Base-by-base conservation (phyloP, 2,329 filamentous ascomycete genomes). In the Alternaria rosae region DNA sequence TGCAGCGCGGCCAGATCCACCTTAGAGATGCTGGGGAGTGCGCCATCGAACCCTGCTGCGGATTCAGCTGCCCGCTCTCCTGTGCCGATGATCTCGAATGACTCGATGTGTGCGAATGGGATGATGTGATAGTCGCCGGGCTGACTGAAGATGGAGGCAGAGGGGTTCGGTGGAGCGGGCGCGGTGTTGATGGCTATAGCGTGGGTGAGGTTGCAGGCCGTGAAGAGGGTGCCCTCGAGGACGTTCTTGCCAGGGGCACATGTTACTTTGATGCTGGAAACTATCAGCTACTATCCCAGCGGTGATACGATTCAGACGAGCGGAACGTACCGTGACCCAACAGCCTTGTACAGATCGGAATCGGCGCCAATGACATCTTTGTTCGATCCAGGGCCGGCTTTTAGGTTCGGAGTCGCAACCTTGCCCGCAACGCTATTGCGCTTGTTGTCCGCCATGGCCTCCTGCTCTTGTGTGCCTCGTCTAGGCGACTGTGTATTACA, bases 221-320 rank as follows among this genome's bases (percentile, higher is more conserved):
- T 88, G 78, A 88, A 89, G 60, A 90, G 82, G 17, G 82, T 87
- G 70, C 88, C 88, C 76, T 90, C 87, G 61, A 88, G 79, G 23
- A 83, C 85, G 44, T 83, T 82, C 54, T 83, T 79, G 57, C 81
- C 82, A 26, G 83, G 78, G 15, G 83, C 81, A 53, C 86, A 88
- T 58, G 83, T 88, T 66, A 90, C 77, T 68, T 85, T 87, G 71
- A 89, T 81, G 61, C 87, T 89, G 74, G 38, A 21, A 28, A 38
- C 54, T 45, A 64, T 76, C 50, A 76, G 71, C 52, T 21, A 32
- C 10, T 11, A 23, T 3, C 28, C 20, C n/a, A 17, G 12, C 20
- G 2, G 28, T 7, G 15, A 6, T 21, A 32, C 9, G 8, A 23
- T 3, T 21, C 9, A 32, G 9, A 43, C 25, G n/a, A 42, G 23